phyloP scores from a whole-genome alignment of 192 early-diverging fungal species.

The Gamsiella multidivaricata region DNA sequence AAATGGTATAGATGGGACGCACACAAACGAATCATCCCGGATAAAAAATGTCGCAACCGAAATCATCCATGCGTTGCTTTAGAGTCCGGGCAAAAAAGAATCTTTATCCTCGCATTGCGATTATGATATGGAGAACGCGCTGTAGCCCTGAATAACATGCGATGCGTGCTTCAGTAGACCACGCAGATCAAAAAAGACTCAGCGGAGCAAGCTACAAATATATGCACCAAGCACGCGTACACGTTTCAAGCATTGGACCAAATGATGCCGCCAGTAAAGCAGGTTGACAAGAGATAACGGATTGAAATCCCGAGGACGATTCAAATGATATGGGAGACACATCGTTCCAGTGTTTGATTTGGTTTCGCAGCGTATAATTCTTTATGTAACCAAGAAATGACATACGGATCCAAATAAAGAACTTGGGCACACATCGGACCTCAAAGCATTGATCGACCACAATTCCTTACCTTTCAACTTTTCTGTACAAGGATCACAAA shows the following conservation, averaged over 20 bases:
- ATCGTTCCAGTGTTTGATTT: background rate
- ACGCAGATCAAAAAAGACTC: no score
- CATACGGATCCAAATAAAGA: background rate
- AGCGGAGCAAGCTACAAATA: no score
- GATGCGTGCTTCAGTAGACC: no score
- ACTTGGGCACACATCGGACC: background rate
- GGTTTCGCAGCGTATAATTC: constrained; percentile 18
- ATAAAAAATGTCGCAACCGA: no score
- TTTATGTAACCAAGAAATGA: constrained; percentile 17
- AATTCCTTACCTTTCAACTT: constrained; percentile 49
- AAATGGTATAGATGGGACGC: no score
- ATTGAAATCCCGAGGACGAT: background rate
- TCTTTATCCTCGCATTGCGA: background rate
- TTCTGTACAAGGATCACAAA: constrained; percentile 47
- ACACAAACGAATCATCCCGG: no score
- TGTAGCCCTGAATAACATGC: no score
- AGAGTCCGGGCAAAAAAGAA: no score
- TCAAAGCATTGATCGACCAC: background rate
- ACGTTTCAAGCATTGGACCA: no score
- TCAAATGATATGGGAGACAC: background rate
- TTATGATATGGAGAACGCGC: no score
- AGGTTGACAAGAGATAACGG: background rate
- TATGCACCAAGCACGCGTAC: no score
- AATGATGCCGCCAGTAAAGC: background rate
- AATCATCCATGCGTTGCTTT: no score